A percentile compares a stretch with the other conserved stretches of the same genome.
These are phyloP conservation scores for Dipteronia dyeriana DNA, from an alignment of 345 rosid genomes.

Conservation along the genomic window DNA sequence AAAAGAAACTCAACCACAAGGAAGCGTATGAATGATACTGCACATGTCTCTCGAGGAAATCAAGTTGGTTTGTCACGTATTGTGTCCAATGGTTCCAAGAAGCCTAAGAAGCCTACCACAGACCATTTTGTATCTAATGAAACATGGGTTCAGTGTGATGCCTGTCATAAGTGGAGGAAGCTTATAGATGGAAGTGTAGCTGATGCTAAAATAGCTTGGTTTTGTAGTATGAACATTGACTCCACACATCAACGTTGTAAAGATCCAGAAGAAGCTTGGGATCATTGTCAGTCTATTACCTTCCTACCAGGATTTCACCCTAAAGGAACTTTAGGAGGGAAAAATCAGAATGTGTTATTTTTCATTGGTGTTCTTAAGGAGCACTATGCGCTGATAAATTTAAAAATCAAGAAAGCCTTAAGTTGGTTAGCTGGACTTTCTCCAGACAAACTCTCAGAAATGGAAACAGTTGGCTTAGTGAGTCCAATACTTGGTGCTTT, in stretches of 20 bases:
- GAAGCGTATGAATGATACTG: constrained; percentile 27
- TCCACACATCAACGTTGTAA: constrained; percentile 62
- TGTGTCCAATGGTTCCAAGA: constrained; percentile 33
- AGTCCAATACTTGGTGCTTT: constrained; percentile 58
- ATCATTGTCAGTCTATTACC: constrained; percentile 52
- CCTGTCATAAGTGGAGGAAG: constrained; percentile 94
- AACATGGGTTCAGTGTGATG: constrained; percentile 93
- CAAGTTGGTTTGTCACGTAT: constrained; percentile 27
- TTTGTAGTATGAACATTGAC: constrained; percentile 89
- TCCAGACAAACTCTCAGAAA: constrained; percentile 65
- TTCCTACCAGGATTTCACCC: constrained; percentile 72
- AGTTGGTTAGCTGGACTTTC: constrained; percentile 77
- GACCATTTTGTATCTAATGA: constrained; percentile 43
- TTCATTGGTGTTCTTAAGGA: constrained; percentile 74
- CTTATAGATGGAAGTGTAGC: constrained; percentile 41
- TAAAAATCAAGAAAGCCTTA: constrained; percentile 65
- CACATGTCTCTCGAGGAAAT: constrained; percentile 17
- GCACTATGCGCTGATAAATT: constrained; percentile 50
- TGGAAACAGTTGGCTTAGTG: constrained; percentile 80
- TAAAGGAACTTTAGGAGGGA: constrained; percentile 62
- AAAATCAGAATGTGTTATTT: constrained; percentile 67
- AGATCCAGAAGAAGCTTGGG: constrained; percentile 83
- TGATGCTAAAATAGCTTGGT: constrained; percentile 69
- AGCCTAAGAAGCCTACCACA: constrained; percentile 30
- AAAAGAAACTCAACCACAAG: constrained; percentile 31